phyloP scores from a whole-genome alignment of 2,329 filamentous ascomycete species.

The Colletotrichum falcatum region DNA sequence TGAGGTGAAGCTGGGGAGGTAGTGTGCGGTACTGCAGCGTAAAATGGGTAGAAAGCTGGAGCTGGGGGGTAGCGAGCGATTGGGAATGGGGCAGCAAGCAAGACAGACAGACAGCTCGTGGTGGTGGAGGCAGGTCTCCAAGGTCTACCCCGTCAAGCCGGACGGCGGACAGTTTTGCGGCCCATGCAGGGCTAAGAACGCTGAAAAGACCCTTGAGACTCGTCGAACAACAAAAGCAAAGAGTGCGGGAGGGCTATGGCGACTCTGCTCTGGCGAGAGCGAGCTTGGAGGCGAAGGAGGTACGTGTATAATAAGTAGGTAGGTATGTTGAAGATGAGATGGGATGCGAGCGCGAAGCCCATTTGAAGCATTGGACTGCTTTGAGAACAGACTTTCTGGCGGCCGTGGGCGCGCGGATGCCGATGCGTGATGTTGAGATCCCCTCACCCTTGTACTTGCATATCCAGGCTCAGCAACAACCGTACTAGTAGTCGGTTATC shows the following conservation, averaged over 20 bases:
- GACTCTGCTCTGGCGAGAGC: slow-evolving; percentile 8
- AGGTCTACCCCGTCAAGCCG: slow-evolving; percentile 40
- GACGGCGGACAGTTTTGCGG: slow-evolving; percentile 35
- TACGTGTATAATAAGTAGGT: slow-evolving; percentile 28
- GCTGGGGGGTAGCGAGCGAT: slow-evolving; percentile 4
- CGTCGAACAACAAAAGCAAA: slow-evolving; percentile 17
- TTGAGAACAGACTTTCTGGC: slow-evolving; percentile 24
- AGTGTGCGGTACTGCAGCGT: too few relatives aligned
- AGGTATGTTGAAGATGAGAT: slow-evolving; percentile 36
- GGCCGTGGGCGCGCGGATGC: slow-evolving; percentile 30
- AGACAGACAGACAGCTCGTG: slow-evolving; percentile 17
- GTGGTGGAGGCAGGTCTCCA: slow-evolving; percentile 15
- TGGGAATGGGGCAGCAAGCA: background rate
- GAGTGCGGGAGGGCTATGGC: slow-evolving; percentile 6
- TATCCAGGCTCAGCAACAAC: slow-evolving; percentile 13
- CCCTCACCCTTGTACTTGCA: slow-evolving; percentile 20
- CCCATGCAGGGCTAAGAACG: slow-evolving; percentile 37
- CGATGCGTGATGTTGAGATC: slow-evolving; percentile 26
- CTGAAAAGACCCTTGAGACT: slow-evolving; percentile 26
- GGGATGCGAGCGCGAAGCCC: slow-evolving; percentile 33
- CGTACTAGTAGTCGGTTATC: background rate
- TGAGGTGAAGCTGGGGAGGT: too few relatives aligned
- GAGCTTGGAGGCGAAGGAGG: slow-evolving; percentile 28
- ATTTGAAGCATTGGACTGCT: slow-evolving; percentile 29
- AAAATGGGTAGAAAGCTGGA: background rate